Evolutionary conservation across 352 stramenopile genomes (phyloP), one percentile per base, ranked within the genome.

Genomic region (Globisporangium splendens): DNA sequence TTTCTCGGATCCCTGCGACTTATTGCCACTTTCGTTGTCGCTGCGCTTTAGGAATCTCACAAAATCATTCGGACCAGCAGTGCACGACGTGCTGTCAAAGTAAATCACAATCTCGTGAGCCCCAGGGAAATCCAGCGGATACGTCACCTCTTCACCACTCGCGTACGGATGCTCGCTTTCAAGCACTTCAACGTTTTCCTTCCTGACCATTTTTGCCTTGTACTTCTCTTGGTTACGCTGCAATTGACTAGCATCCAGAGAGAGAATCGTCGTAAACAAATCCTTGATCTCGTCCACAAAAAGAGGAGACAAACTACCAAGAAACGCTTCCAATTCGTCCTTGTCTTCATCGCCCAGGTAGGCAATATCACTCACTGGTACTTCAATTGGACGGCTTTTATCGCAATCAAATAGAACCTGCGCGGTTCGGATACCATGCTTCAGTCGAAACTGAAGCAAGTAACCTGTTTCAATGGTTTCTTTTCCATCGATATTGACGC

Each of bases 11-110:
- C 61, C 10, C 50, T 52, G 18, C 51, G 55, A 22, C 20, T 53
- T 12, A 24, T 20, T 50, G 63, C 50, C 18, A 62, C 54, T 20
- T 65, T 56, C 46, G 62, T 50, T 5, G 22, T 62, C 62, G 41
- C 66, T 61, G 6, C 66, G 70, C 61, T 89, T 91, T 10, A 69
- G 52, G 49, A 97, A 96, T 38, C 77, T 77, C 20, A 96, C 69
- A 52, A 86, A 97, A 56, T 97, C 89, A 46, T 86, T 89, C 17
- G 73, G 71, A 6, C 70, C 68, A 42, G 79, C 73, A 6, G 88
- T 96, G 47, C 68, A 75, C 1, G 83, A 93, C 52, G 66, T 59
- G 47, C 86, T 62, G 68, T 96, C 89, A 52, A 97, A 97, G 12
- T 73, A 79, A 8, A 97, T 76, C 20, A 81, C 56, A 35, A 97